Base-by-base conservation (phyloP, 306 rosid genomes). In the Lupinus albus region DNA sequence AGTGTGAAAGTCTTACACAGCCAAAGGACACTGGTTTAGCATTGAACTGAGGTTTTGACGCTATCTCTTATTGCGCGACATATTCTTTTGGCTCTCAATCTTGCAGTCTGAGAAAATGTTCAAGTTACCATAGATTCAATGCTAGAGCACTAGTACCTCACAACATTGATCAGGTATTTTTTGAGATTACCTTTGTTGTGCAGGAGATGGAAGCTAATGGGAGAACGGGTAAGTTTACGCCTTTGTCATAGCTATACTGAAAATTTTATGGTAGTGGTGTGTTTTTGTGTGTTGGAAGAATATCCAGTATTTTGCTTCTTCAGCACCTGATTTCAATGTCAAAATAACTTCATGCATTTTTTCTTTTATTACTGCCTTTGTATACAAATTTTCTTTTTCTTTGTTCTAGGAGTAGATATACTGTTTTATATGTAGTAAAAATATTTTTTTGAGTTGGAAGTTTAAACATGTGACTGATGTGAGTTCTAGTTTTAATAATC, bases 121-220 rank as follows among this genome's bases (percentile, higher is more conserved):
- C 9, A 1, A 38, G 42, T 38, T 38, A 38, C 11, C 42, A 38
- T 38, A 38, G 42, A 8, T 38, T 38, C 44, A 38, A 38, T 3
- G 44, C 44, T 38, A 4, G 44, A 38, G 44, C 44, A 39, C 0
- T 39, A 39, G n/a, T 7, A 39, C 45, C 12, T 39, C 45, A 39
- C 45, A 8, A 7, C 41, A 36, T 36, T 36, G 41, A 36, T 36
- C 9, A 36, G 41, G 11, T 36, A 36, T 36, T 36, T 36, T 36
- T 36, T 0, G 41, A 36, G 4, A 39, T 38, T 38, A 8, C 11
- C 42, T 38, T 38, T n/a, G n/a, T n/a, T n/a, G n/a, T n/a, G n/a
- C n/a, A n/a, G n/a, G n/a, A n/a, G n/a, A n/a, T 38, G 42, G 55
- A 49, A 49, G 55, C 17, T 13, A 45, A n/a, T 44, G 56, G 56